A percentile compares a stretch with the other conserved stretches of the same genome.
phyloP scores from a whole-genome alignment of 2,329 filamentous ascomycete species.

The Chrysosporium queenslandicum region DNA sequence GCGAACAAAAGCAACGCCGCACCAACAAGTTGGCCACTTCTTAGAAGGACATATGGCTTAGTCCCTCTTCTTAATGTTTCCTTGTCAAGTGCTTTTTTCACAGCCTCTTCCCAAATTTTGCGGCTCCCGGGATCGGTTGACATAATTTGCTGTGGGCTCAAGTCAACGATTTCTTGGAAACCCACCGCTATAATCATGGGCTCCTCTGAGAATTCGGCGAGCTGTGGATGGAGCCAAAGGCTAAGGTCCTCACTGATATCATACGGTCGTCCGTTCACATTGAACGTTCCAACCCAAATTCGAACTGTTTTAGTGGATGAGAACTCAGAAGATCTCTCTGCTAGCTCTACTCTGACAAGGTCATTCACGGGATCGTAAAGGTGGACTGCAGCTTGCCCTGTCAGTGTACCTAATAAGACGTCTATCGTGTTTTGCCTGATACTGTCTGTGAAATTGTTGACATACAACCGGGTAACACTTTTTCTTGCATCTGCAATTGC shows the following conservation, averaged over 20 bases:
- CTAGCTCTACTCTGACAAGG: slow-evolving; percentile 67
- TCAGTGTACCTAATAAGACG: slow-evolving; percentile 72
- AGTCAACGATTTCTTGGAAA: slow-evolving; percentile 96
- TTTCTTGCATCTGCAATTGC: slow-evolving; percentile 93
- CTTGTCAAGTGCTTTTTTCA: slow-evolving; percentile 65
- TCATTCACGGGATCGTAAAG: slow-evolving; percentile 94
- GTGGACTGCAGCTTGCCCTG: slow-evolving; percentile 73
- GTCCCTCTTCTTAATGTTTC: slow-evolving; percentile 55
- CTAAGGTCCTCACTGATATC: slow-evolving; percentile 72
- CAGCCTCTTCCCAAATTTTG: slow-evolving; percentile 74
- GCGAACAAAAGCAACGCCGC: slow-evolving; percentile 89
- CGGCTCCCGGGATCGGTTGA: slow-evolving; percentile 85
- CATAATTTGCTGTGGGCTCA: slow-evolving; percentile 98
- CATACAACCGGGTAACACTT: slow-evolving; percentile 84
- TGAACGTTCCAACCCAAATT: slow-evolving; percentile 85
- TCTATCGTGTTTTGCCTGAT: slow-evolving; percentile 90
- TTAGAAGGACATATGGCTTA: slow-evolving; percentile 76
- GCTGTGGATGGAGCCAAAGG: slow-evolving; percentile 64
- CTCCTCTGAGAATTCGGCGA: slow-evolving; percentile 47
- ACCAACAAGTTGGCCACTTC: slow-evolving; percentile 89
- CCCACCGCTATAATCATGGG: slow-evolving; percentile 84
- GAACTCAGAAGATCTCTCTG: slow-evolving; percentile 56
- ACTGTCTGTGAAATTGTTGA: slow-evolving; percentile 96
- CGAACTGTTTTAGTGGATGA: slow-evolving; percentile 63
- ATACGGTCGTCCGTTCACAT: slow-evolving; percentile 77